Evolutionary conservation across 495 filamentous ascomycete species (phyloP), one percentile per base, ranked within the genome.

Genomic region (Cercophora newfieldiana): DNA sequence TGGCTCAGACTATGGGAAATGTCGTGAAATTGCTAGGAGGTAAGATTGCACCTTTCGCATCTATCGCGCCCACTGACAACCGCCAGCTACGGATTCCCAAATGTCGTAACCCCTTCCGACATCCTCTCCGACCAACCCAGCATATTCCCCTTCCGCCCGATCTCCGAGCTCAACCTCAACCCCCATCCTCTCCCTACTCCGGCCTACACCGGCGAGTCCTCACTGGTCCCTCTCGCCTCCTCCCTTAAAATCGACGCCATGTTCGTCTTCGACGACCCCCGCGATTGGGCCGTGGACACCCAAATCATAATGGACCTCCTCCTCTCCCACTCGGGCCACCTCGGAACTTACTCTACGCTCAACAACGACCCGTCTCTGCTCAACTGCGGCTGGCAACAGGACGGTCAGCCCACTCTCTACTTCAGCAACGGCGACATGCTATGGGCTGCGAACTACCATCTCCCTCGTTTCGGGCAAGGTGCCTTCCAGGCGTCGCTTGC

Each of bases 381-480:
- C n/a, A 91, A 91, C 72, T 79, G 81, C 54, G 91, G 89, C 26
- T 95, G 87, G 81, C 89, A 91, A 69, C 83, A 87, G 69, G 90
- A 95, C 74, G 85, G 84, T 3, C 95, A 97, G 75, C 90, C 95
- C 0, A 81, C 80, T 26, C 77, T 98, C 0, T 97, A 88, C 79
- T 97, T 96, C 80, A 77, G 74, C 68, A 98, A 98, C 75, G 89
- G 91, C 0, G 95, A 99, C 77, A 79, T 98, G 21, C 83, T 90
- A 74, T 99, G 93, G 94, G 89, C 91, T 29, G 88, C 92, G 0
- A 81, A 78, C 21, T 93, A 94, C 75, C 91, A 87, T 62, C 85
- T 94, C n/a, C 92, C 94, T 6, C 89, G 95, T 22, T 85, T 98
- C 25, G 95, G 95, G 7, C 96, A 98, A 78, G 96, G 95, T 50